Evolutionary conservation across 768 basidiomycete species (phyloP), one percentile per base, ranked within the genome.

Genomic region (Rhodotorula taiwanensis): DNA sequence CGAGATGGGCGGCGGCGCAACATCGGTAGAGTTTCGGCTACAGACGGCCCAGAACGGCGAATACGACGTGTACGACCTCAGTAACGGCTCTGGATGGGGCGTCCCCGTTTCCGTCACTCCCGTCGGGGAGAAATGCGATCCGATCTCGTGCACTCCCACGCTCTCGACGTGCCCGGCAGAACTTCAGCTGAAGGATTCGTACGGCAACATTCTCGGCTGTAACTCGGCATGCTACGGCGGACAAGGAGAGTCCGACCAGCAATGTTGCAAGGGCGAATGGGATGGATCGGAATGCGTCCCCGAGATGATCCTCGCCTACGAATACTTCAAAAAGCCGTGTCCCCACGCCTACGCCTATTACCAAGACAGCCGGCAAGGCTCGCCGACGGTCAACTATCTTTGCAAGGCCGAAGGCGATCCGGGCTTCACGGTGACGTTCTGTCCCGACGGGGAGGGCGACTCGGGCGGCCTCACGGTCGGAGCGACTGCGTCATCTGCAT

Each of bases 371-470:
- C 30, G 30, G 0, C 2, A 28, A 1, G 41, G 42, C 8, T 20
- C 28, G 8, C 21, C 28, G 23, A 64, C 63, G 2, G 58, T 51
- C 39, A 44, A 49, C 25, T 59, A 45, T n/a, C 21, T 59, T 16
- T 59, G 57, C 49, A n/a, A 42, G 8, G 15, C 25, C 7, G 30
- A 23, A 2, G 52, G 15, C n/a, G 48, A 50, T 11, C 48, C 53
- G 0, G 63, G 63, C 7, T 64, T 50, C 63, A 52, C 53, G 10
- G 23, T 64, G 27, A 55, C 58, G 0, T 64, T 64, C 42, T 64
- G 63, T n/a, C 58, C 57, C 5, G 58, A 55, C 34, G 63, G 57
- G 21, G 53, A 64, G 33, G 52, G 58, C 15, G 57, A 50, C 33
- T 49, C 47, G 23, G 39, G 25, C 11, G 52, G 39, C 42, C 42